These are phyloP conservation scores for Saitozyma podzolica DNA, from an alignment of 768 basidiomycete species.

Conservation along the genomic window DNA sequence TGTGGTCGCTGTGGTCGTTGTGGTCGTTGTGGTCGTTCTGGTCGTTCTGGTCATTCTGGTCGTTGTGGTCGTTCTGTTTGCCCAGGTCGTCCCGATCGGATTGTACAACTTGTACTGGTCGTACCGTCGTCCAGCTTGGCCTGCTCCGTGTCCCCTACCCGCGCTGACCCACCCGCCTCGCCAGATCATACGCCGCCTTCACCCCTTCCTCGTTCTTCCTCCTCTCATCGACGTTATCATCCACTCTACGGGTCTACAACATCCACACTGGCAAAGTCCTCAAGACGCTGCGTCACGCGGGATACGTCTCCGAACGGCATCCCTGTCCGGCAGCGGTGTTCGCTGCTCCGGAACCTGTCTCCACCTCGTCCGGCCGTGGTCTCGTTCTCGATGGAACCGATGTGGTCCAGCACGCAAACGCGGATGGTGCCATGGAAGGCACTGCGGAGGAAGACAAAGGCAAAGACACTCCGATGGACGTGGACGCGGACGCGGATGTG, in stretches of 20 bases:
- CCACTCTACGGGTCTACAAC: slow-evolving; percentile 91
- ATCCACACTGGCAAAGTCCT: slow-evolving; percentile 85
- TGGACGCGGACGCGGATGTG: neutral
- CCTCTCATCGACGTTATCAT: slow-evolving; percentile 88
- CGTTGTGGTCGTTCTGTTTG: no score
- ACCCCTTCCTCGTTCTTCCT: slow-evolving; percentile 90
- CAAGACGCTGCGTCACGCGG: slow-evolving; percentile 77
- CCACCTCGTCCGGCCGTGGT: no score
- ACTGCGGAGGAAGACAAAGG: neutral
- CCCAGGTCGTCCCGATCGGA: neutral
- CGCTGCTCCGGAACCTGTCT: slow-evolving; percentile 29
- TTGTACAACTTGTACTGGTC: no score
- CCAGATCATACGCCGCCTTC: slow-evolving; percentile 82
- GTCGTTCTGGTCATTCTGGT: no score
- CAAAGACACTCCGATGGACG: neutral
- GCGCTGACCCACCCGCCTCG: slow-evolving; percentile 6
- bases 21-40: no score
- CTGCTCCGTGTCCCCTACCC: neutral
- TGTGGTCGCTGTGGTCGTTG: no score
- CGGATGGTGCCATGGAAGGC: neutral
- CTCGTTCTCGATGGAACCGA: no score
- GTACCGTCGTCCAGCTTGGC: no score
- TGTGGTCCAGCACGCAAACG: slow-evolving; percentile 54
- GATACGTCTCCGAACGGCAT: slow-evolving; percentile 78
- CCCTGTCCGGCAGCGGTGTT: slow-evolving; percentile 61